Base-by-base conservation (phyloP, 768 basidiomycete genomes). In the Boletus huronensis region DNA sequence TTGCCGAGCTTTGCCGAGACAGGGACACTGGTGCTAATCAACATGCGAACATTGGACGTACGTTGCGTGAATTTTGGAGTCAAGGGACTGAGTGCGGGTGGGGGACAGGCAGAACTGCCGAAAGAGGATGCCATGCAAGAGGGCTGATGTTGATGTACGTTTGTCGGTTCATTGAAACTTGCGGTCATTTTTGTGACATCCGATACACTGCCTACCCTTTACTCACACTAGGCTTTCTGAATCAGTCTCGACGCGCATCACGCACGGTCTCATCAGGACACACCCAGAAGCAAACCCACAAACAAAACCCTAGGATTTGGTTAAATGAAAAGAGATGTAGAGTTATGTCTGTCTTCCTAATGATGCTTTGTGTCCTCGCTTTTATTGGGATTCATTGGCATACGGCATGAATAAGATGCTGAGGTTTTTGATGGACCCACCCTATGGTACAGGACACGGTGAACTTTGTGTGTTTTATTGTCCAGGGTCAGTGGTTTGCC, bases 1-100 rank as follows among this genome's bases (percentile, higher is more conserved):
- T 73, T 97, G 25, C 96, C 96, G 1, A 79, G 77, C 35, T 98
- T 98, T 65, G 76, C 82, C 16, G 78, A 85, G 65, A 88, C 88
- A 9, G 93, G 94, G 2, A 74, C 79, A 38, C 68, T 98, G 48
- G 90, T 86, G 19, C 75, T 97, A 9, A 77, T 97, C 45, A 91
- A 97, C 68, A 68, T 93, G 61, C 77, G 82, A 65, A 88, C 87
- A 21, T 72, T 96, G 64, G 85, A 80, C 50, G 84, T 90, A 21
- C 85, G 77, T 60, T 80, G 79, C 50, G 70, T 89, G 32, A 72
- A 76, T 53, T 86, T 88, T 64, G 76, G 74, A 1, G 75, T 84
- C 32, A 60, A 64, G 19, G 74, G 75, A 17, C 64, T 77, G 66
- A 64, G 51, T 50, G 40, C 53, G 23, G 59, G 60, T 34, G 63